Conservation (phyloP, 768 basidiomycete species). For the Goffeauzyma gilvescens region DNA sequence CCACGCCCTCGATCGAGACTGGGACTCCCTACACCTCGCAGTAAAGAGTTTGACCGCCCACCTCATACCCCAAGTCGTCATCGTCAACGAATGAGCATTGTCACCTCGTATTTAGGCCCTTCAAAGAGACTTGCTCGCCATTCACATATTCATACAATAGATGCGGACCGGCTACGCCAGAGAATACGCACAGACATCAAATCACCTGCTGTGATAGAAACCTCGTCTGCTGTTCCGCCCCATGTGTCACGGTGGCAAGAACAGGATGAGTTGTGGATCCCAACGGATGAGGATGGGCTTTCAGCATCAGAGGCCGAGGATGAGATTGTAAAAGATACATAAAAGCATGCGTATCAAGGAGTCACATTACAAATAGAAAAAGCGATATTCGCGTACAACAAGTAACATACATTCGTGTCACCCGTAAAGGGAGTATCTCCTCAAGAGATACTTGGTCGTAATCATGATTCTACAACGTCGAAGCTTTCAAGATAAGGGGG, state of each 20-base stretch:
- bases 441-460: no score
- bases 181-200: not conserved
- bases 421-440: no score
- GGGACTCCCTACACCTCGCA: not conserved
- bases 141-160: conserved; percentile 28
- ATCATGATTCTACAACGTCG: not conserved
- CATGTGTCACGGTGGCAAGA: not conserved
- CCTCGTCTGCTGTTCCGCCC: not conserved
- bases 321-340: not conserved
- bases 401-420: no score
- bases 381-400: no score
- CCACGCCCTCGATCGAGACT: not conserved
- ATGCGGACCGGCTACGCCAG: conserved; percentile 8
- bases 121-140: conserved; percentile 15
- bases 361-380: not conserved
- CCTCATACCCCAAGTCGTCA: not conserved
- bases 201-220: not conserved
- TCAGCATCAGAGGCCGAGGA: conserved; percentile 19
- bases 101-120: conserved; percentile 3
- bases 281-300: conserved; percentile 11
- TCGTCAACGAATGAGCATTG: not conserved
- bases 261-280: conserved; percentile 12
- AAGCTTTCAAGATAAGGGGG: not conserved
- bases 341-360: not conserved
- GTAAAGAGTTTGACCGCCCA: not conserved